phyloP scores from a whole-genome alignment of 306 rosid genomes.

The Citrullus mucosospermus region DNA sequence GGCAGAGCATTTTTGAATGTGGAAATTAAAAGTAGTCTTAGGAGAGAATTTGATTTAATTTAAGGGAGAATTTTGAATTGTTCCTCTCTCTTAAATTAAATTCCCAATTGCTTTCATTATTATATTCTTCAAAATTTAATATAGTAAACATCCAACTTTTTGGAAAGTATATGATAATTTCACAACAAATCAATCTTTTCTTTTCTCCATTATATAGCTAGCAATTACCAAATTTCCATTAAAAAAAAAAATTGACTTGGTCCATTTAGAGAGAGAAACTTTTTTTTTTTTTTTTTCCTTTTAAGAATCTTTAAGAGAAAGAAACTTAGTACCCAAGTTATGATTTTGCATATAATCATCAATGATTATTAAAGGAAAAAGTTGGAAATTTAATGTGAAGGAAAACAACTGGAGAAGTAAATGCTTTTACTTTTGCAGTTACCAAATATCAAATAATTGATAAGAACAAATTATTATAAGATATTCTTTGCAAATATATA shows the following conservation, averaged over 20 bases:
- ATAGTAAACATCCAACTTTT: neutral
- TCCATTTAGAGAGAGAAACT: neutral
- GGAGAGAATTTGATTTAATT: neutral
- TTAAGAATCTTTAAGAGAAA: no score
- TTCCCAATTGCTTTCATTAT: neutral
- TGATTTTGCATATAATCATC: neutral
- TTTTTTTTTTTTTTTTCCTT: no score
- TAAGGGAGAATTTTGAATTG: neutral
- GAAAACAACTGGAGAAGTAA: neutral
- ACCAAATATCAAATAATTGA: neutral
- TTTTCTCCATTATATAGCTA: neutral
- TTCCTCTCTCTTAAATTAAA: neutral
- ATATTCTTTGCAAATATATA: no score
- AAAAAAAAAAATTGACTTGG: neutral
- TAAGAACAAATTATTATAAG: neutral
- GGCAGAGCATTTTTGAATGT: no score
- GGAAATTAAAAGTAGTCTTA: neutral
- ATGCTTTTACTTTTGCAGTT: neutral
- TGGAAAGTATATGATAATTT: neutral
- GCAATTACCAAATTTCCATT: neutral
- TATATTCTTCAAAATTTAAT: neutral
- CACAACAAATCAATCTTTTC: neutral
- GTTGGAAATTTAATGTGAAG: neutral
- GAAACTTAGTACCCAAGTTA: neutral
- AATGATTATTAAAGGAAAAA: neutral